A percentile compares a stretch with the other conserved stretches of the same genome.
Evolutionary conservation across 2,329 filamentous ascomycete genomes (phyloP).

Genomic region (Rutstroemia sydowiana): DNA sequence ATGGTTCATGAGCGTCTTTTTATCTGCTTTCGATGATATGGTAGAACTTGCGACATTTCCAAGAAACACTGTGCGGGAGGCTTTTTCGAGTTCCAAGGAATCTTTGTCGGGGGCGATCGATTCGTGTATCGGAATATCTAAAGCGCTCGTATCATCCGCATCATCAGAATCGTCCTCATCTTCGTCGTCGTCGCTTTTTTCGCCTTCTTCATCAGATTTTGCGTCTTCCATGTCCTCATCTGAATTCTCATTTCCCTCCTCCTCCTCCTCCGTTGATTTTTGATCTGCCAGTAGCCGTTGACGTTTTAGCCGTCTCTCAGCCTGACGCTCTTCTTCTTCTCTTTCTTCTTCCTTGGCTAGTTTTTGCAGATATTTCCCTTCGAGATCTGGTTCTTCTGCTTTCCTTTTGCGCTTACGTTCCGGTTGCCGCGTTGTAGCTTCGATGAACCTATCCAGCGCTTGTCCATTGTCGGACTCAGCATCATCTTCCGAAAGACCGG

Average conservation of each 20-base stretch:
- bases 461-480: conserved; percentile 20
- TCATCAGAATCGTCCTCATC: conserved; percentile 16
- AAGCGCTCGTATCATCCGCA: conserved; percentile 34
- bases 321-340: conserved; percentile 41
- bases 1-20: conserved; percentile 70
- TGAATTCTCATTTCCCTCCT: conserved; percentile 21
- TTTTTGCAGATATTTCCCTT: conserved; percentile 61
- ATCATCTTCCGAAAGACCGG: conserved; percentile 25
- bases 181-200: conserved; percentile 22
- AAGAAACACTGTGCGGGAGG: conserved; percentile 83
- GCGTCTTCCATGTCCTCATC: conserved; percentile 24
- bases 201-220: conserved; percentile 19
- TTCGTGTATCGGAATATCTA: conserved; percentile 43
- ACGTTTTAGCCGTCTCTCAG: conserved; percentile 40
- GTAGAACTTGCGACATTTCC: conserved; percentile 81
- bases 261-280: conserved; percentile 30
- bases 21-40: conserved; percentile 73
- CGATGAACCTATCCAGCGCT: conserved; percentile 36
- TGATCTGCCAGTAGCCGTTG: conserved; percentile 39
- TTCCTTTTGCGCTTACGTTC: conserved; percentile 57
- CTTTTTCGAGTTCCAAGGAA: conserved; percentile 68
- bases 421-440: conserved; percentile 34
- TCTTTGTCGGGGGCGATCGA: conserved; percentile 47
- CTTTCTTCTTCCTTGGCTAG: conserved; percentile 54
- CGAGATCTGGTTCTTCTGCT: conserved; percentile 58